These are phyloP conservation scores for Solanum appendiculatum DNA, from an alignment of 257 asterid species.

Conservation along the genomic window DNA sequence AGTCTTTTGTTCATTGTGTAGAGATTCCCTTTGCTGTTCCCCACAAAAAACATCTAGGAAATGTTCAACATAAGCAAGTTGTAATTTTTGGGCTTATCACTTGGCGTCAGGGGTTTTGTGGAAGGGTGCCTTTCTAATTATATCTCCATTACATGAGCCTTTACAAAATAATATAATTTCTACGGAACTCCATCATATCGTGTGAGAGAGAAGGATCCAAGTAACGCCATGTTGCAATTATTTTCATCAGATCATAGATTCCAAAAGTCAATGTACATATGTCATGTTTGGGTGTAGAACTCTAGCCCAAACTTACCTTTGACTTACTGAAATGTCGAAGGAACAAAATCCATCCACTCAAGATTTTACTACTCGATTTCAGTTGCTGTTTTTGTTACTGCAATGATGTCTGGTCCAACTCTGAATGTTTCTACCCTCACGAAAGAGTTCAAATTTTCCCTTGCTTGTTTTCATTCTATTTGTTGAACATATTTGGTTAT, in stretches of 20 bases:
- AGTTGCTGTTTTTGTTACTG: not conserved
- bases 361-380: not conserved
- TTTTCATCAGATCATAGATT: not conserved
- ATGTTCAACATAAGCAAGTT: not conserved
- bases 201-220: not conserved
- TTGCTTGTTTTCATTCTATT: not conserved
- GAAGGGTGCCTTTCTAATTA: not conserved
- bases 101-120: not conserved
- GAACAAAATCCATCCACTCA: not conserved
- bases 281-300: not conserved
- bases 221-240: not conserved
- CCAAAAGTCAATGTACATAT: not conserved
- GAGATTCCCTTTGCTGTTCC: not conserved
- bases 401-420: not conserved
- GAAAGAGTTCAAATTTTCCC: not conserved
- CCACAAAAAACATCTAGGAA: not conserved
- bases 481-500: not conserved
- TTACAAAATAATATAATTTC: not conserved
- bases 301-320: not conserved
- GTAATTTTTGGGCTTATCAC: not conserved
- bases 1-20: not conserved
- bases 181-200: not conserved
- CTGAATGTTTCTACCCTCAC: not conserved
- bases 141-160: not conserved
- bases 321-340: not conserved